A percentile compares a stretch with the other conserved stretches of the same genome.
phyloP scores from a whole-genome alignment of 345 rosid species.

The Ricinus communis region DNA sequence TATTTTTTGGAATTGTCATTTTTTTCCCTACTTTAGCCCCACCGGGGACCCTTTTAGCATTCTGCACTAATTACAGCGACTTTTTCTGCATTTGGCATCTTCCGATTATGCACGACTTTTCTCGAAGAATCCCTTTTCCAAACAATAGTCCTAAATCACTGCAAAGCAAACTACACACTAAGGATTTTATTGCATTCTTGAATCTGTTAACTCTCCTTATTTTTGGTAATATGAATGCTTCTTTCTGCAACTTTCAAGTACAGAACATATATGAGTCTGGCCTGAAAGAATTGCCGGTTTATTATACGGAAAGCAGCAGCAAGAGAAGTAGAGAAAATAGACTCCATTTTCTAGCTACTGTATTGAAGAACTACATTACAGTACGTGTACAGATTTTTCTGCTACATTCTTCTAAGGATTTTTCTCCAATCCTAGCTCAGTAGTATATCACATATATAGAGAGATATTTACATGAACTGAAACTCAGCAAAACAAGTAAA shows the following conservation, averaged over 20 bases:
- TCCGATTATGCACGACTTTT: not conserved
- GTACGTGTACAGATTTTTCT: too few relatives aligned
- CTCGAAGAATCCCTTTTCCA: not conserved
- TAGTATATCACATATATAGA: conserved; percentile 29
- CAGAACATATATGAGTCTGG: not conserved
- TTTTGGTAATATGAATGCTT: not conserved
- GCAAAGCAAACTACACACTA: too few relatives aligned
- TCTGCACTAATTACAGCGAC: not conserved
- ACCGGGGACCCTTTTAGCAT: not conserved
- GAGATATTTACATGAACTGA: conserved; percentile 30
- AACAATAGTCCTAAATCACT: not conserved
- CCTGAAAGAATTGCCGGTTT: not conserved
- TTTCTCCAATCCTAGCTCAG: conserved; percentile 18
- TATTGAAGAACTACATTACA: too few relatives aligned
- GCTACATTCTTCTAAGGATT: not conserved
- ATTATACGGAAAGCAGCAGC: conserved; percentile 4
- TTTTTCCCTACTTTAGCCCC: conserved; percentile 16
- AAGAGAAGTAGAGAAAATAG: conserved; percentile 6
- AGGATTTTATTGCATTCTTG: not conserved
- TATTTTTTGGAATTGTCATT: conserved; percentile 2
- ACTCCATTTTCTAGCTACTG: conserved; percentile 9
- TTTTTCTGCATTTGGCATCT: conserved; percentile 11
- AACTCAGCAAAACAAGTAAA: conserved; percentile 23
- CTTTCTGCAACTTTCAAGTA: not conserved
- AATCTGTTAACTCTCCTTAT: not conserved